Conservation (phyloP, 106 monocot genomes). For the Iris macrosiphon region DNA sequence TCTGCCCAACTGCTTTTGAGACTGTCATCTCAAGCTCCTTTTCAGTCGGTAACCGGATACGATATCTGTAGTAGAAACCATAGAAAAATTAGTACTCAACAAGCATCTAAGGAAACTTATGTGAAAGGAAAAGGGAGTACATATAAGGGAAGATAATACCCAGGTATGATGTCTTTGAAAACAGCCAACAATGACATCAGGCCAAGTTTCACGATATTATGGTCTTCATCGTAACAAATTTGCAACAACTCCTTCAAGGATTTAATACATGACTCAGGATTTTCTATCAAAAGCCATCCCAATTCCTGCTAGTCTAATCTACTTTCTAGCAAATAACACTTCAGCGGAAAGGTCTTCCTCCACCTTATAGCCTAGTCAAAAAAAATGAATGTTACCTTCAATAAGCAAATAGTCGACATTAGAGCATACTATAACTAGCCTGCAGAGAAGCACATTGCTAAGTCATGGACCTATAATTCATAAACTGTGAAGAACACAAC, state of each 20-base stretch:
- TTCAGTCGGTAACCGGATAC: constrained; percentile 80
- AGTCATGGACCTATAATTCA: too few species aligned
- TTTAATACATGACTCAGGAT: constrained; percentile 81
- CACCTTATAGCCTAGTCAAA: constrained; percentile 61
- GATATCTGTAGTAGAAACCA: constrained; percentile 64
- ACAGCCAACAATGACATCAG: constrained; percentile 81
- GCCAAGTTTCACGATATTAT: constrained; percentile 62
- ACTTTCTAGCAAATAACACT: constrained; percentile 65
- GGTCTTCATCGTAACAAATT: constrained; percentile 66
- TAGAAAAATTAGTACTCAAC: too few species aligned
- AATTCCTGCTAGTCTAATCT: constrained; percentile 78
- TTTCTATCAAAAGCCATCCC: constrained; percentile 67
- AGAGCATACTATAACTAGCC: too few species aligned
- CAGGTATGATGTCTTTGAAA: constrained; percentile 95
- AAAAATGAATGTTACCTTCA: too few species aligned
- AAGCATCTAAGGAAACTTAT: too few species aligned
- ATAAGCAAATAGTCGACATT: too few species aligned
- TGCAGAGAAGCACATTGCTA: too few species aligned
- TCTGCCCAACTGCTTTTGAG: constrained; percentile 65
- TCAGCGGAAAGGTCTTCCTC: constrained; percentile 84
- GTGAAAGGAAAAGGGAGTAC: not conserved
- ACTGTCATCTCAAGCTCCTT: constrained; percentile 89
- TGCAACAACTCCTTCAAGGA: constrained; percentile 68
- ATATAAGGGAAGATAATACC: constrained; percentile 32
- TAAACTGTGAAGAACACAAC: too few species aligned